Conservation (phyloP, 2,329 filamentous ascomycete genomes). For the Cladophialophora carrionii region DNA sequence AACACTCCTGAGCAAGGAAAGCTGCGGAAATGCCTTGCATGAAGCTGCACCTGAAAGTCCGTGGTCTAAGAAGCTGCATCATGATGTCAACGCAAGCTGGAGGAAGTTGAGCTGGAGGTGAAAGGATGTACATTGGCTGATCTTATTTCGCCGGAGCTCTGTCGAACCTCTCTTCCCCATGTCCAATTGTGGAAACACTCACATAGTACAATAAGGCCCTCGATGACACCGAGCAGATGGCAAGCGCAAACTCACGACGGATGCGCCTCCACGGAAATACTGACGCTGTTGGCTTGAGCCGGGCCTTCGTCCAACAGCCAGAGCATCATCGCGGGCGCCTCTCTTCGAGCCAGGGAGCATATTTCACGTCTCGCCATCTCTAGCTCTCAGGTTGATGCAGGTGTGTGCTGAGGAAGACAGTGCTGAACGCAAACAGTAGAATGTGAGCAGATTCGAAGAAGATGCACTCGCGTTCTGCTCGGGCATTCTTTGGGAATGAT, state of each 20-base stretch:
- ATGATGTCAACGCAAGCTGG: constrained; percentile 20
- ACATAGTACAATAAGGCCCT: neutral
- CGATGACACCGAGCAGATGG: neutral
- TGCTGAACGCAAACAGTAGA: neutral
- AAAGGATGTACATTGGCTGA: neutral
- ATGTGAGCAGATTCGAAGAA: neutral
- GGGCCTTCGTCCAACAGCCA: constrained; percentile 24
- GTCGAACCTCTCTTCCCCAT: neutral
- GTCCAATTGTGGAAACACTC: neutral
- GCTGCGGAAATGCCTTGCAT: constrained; percentile 21
- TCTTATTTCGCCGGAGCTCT: neutral
- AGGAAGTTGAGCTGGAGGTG: neutral
- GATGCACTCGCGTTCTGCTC: neutral
- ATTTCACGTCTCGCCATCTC: constrained; percentile 23
- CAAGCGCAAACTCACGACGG: neutral
- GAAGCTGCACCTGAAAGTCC: constrained; percentile 12
- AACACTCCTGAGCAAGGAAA: constrained; percentile 2
- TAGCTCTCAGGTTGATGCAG: constrained; percentile 5
- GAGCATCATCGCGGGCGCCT: constrained; percentile 17
- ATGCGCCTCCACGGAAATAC: constrained; percentile 22
- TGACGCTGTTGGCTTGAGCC: constrained; percentile 17
- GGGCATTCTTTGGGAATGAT: neutral
- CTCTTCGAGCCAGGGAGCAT: constrained; percentile 20
- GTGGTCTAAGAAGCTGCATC: constrained; percentile 16
- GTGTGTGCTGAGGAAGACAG: neutral